Evolutionary conservation across 495 filamentous ascomycete genomes (phyloP).

Genomic region (Annulohypoxylon bovei): DNA sequence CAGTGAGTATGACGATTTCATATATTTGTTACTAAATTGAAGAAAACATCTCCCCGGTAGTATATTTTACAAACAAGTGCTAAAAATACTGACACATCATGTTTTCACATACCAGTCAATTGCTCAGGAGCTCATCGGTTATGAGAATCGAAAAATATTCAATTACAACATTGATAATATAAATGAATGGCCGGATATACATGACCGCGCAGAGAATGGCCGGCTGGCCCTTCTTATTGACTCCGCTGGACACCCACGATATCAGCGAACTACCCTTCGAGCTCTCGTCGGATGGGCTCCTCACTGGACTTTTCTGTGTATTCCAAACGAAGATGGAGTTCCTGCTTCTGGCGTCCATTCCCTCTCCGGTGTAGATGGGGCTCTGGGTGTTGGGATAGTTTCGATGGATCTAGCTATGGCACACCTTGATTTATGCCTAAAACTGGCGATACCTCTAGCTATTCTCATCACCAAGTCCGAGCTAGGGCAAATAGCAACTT

Average conservation of each 20-base stretch:
- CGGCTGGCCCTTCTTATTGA: slow-evolving; percentile 89
- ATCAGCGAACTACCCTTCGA: slow-evolving; percentile 84
- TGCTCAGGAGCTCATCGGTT: slow-evolving; percentile 91
- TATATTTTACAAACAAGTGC: not conserved
- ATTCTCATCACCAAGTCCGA: slow-evolving; percentile 93
- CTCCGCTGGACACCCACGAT: slow-evolving; percentile 88
- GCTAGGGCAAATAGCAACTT: slow-evolving; percentile 74
- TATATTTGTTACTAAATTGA: too few species aligned
- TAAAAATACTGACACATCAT: not conserved
- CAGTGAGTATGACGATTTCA: not conserved
- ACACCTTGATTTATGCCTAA: slow-evolving; percentile 87
- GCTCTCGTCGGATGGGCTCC: slow-evolving; percentile 96
- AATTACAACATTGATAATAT: slow-evolving; percentile 90
- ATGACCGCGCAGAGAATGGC: slow-evolving; percentile 74
- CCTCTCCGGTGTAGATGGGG: slow-evolving; percentile 58
- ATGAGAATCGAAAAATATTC: slow-evolving; percentile 72
- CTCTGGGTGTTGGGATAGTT: slow-evolving; percentile 52
- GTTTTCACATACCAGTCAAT: slow-evolving; percentile 63
- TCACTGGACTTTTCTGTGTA: slow-evolving; percentile 89
- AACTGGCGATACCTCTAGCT: slow-evolving; percentile 76
- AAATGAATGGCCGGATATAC: slow-evolving; percentile 94
- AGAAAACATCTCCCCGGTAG: too few species aligned
- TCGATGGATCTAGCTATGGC: slow-evolving; percentile 75
- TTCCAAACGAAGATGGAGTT: slow-evolving; percentile 75
- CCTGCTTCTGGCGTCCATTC: slow-evolving; percentile 59